Evolutionary conservation across 805 yeast genomes (phyloP).

Genomic region (Kuraishia capsulata): DNA sequence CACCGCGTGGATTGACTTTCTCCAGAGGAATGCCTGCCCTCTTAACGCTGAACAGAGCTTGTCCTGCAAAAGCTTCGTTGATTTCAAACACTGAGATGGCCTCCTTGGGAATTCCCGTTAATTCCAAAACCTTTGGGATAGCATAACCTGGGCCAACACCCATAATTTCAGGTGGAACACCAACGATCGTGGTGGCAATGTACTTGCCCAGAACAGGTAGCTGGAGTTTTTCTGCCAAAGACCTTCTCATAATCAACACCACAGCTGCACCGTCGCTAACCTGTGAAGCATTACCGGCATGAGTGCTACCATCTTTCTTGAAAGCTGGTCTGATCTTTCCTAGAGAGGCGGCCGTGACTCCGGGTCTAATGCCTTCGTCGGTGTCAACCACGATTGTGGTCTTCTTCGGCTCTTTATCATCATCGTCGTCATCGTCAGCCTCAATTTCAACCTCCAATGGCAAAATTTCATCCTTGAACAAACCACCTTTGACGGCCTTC

Average conservation of each 20-base stretch:
- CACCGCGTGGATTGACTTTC: conserved; percentile 87
- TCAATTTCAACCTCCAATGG: conserved; percentile 61
- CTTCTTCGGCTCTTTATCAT: too few species aligned
- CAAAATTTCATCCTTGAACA: conserved; percentile 82
- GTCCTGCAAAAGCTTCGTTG: conserved; percentile 96
- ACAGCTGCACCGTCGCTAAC: conserved; percentile 95
- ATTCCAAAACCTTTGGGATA: conserved; percentile 65
- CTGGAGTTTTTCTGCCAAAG: conserved; percentile 67
- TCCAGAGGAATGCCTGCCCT: conserved; percentile 55
- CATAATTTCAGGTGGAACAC: conserved; percentile 95
- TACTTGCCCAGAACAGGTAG: conserved; percentile 73
- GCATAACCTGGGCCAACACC: conserved; percentile 98
- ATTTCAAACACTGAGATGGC: conserved; percentile 78
- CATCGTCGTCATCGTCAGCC: conserved; percentile 43
- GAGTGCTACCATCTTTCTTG: conserved; percentile 73
- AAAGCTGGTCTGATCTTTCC: conserved; percentile 81
- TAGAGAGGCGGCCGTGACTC: conserved; percentile 73
- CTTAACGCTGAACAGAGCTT: conserved; percentile 70
- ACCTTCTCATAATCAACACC: conserved; percentile 75
- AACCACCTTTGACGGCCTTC: conserved; percentile 57
- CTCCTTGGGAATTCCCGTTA: conserved; percentile 34
- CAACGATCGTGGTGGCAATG: conserved; percentile 70
- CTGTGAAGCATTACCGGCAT: conserved; percentile 96
- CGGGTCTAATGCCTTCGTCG: conserved; percentile 87
- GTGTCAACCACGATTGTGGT: conserved; percentile 36